A percentile compares a stretch with the other conserved stretches of the same genome.
Evolutionary conservation across 1,139 yeast genomes (phyloP).

Genomic region (Zygoascus hellenicus): DNA sequence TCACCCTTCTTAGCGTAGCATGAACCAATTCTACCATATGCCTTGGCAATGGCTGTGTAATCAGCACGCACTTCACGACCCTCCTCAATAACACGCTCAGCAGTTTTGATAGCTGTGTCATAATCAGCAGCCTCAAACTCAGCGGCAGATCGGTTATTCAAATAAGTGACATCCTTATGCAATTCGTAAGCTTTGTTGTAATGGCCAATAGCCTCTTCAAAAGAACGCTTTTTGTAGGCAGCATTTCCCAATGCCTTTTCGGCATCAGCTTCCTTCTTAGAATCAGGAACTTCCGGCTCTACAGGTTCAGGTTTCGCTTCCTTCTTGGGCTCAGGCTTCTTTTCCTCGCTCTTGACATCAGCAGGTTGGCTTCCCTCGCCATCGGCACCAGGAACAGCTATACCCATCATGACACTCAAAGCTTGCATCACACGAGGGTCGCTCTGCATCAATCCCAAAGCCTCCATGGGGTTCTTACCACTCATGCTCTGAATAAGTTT

Average conservation of each 20-base stretch:
- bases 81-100: constrained; percentile 76
- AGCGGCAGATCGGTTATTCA: constrained; percentile 97
- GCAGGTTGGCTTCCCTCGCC: constrained; percentile 19
- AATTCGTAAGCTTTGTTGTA: constrained; percentile 86
- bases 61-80: constrained; percentile 91
- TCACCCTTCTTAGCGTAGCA: constrained; percentile 72
- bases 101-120: constrained; percentile 75
- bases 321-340: constrained; percentile 29
- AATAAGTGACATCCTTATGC: constrained; percentile 79
- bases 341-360: constrained; percentile 25
- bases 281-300: constrained; percentile 34
- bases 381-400: constrained; percentile 34
- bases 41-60: constrained; percentile 85
- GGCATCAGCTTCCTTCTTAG: constrained; percentile 58
- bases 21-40: constrained; percentile 88
- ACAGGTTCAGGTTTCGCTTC: constrained; percentile 27
- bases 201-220: constrained; percentile 85
- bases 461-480: constrained; percentile 61
- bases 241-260: constrained; percentile 83
- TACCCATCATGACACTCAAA: constrained; percentile 81
- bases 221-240: constrained; percentile 78
- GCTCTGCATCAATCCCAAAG: constrained; percentile 49
- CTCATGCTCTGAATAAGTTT: constrained; percentile 57
- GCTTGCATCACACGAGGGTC: constrained; percentile 89
- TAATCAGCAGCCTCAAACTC: constrained; percentile 93